These are phyloP conservation scores for Oxyria digyna DNA, from an alignment of 148 eudicot species.

Conservation along the genomic window DNA sequence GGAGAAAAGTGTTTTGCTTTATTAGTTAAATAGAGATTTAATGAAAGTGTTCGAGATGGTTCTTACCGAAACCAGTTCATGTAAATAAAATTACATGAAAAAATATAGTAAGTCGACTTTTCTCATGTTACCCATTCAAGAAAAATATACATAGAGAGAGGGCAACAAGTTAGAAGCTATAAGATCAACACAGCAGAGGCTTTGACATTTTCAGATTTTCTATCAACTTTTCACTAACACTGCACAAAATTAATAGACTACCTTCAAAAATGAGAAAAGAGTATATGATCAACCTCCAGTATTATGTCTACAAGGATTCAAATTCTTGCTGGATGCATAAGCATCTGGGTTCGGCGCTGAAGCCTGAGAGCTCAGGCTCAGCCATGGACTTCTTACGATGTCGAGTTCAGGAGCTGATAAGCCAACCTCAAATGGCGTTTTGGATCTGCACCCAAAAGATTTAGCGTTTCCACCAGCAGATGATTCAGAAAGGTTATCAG, in stretches of 20 bases:
- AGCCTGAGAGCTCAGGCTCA: slow-evolving; percentile 39
- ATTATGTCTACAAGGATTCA: slow-evolving; percentile 1
- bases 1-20: no score
- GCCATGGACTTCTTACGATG: slow-evolving; percentile 20
- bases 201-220: not conserved
- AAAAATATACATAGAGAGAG: not conserved
- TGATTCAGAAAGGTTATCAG: slow-evolving; percentile 7
- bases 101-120: not conserved
- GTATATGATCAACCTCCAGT: not conserved
- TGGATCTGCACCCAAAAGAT: slow-evolving; percentile 11
- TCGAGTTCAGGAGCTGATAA: slow-evolving; percentile 14
- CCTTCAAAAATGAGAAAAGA: not conserved
- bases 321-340: not conserved
- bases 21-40: no score
- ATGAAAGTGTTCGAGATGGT: no score
- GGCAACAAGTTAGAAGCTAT: not conserved
- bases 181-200: not conserved
- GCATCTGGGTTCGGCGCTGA: not conserved
- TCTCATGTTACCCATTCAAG: not conserved
- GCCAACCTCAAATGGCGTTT: slow-evolving; percentile 8
- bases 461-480: slow-evolving; percentile 11
- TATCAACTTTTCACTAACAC: not conserved
- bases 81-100: no score
- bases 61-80: no score
- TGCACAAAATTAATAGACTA: slow-evolving; percentile 1